Percentiles rank a stretch among this genome's conserved stretches.
Conservation (phyloP, 352 stramenopile species). For the Globisporangium cystogenes region DNA sequence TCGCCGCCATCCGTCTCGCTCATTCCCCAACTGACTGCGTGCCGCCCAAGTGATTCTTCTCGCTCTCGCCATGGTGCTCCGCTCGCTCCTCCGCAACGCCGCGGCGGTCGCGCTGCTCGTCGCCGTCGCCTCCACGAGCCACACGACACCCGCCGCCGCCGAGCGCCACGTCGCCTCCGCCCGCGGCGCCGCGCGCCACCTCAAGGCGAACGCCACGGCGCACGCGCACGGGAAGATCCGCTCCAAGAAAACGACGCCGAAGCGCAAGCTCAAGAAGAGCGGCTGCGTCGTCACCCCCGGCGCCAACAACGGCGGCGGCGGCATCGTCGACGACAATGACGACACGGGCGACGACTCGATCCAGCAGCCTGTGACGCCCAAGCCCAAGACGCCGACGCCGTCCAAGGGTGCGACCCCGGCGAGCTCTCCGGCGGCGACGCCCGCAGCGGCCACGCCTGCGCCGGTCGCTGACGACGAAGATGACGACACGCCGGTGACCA, state of each 20-base stretch:
- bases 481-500: not conserved
- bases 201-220: slow-evolving; percentile 1
- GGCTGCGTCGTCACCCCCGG: slow-evolving; percentile 7
- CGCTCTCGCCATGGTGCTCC: slow-evolving; percentile 7
- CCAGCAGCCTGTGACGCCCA: not conserved
- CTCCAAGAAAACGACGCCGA: not conserved
- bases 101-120: slow-evolving; percentile 12
- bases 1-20: no score
- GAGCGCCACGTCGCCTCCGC: not conserved
- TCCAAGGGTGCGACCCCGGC: not conserved
- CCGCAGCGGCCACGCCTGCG: not conserved
- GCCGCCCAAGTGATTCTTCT: not conserved
- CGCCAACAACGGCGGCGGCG: not conserved
- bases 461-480: not conserved
- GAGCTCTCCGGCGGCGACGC: not conserved
- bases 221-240: not conserved
- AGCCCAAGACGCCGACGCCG: not conserved
- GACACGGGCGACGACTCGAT: not conserved
- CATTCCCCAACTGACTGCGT: slow-evolving; percentile 1
- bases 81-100: slow-evolving; percentile 9
- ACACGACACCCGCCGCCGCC: not conserved
- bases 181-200: slow-evolving; percentile 1
- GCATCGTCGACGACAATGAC: not conserved
- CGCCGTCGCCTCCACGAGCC: slow-evolving; percentile 4
- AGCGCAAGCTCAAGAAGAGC: slow-evolving; percentile 8